phyloP scores from a whole-genome alignment of 352 stramenopile species.

The Pythium utonaiense region DNA sequence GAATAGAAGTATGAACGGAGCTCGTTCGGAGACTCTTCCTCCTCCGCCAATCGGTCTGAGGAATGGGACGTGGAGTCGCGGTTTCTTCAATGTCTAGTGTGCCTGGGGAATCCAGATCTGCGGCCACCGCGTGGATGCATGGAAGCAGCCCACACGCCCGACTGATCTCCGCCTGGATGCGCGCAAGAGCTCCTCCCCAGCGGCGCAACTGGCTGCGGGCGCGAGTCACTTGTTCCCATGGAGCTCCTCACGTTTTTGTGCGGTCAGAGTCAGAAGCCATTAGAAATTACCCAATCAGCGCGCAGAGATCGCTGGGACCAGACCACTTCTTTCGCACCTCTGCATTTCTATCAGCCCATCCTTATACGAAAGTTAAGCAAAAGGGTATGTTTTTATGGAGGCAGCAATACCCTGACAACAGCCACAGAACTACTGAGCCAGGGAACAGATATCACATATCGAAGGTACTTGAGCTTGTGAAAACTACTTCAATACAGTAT shows the following conservation, averaged over 20 bases:
- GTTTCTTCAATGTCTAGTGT: slow-evolving; percentile 1
- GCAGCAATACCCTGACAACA: neutral
- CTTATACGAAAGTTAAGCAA: too few species aligned
- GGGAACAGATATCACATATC: slow-evolving; percentile 10
- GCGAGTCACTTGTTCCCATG: neutral
- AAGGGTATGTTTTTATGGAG: slow-evolving; percentile 7
- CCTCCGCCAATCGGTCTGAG: neutral
- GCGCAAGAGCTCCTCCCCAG: neutral
- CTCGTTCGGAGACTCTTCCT: neutral
- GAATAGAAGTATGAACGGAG: neutral
- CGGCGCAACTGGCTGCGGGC: neutral
- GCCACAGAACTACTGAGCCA: neutral
- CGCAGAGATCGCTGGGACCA: slow-evolving; percentile 4
- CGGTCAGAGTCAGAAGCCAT: slow-evolving; percentile 6
- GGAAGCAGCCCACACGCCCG: neutral
- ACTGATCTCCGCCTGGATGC: too few species aligned
- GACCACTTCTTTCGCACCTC: slow-evolving; percentile 20
- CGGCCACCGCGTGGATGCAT: neutral
- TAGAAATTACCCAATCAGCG: slow-evolving; percentile 21
- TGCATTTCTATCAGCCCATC: slow-evolving; percentile 24
- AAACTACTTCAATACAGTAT: slow-evolving; percentile 1
- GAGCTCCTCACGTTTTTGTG: slow-evolving; percentile 11
- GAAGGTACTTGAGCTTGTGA: slow-evolving; percentile 21
- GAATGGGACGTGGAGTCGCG: too few species aligned
- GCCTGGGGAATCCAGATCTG: neutral